Base-by-base conservation (phyloP, 768 basidiomycete species). In the Amanita brunnescens region DNA sequence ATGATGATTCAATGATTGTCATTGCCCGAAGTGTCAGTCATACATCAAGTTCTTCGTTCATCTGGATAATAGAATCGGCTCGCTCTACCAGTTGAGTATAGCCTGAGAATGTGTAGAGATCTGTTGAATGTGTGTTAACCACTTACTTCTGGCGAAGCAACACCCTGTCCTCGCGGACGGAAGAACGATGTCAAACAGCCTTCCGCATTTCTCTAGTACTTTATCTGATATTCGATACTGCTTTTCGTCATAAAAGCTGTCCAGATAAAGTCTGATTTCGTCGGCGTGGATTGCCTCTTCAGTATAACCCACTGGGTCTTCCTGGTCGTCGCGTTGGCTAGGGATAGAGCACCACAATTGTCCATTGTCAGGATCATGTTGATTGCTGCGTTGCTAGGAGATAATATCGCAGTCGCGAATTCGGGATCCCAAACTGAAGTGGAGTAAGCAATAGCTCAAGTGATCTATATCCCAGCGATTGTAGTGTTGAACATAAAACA, bases 371-470 rank as follows among this genome's bases (percentile, higher is more conserved):
- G 52, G 43, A 32, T 59, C 60, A 32, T 61, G 45, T 5, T 5
- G 78, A 71, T 13, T 56, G 53, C 30, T 65, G 65, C 57, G 79
- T 85, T 8, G 87, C 89, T 0, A 91, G 76, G 16, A 88, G 70
- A 57, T 91, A 91, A 61, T 91, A 91, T 21, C 88, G 76, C 54
- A 87, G 67, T 18, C 88, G 80, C 16, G 89, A 91, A 60, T 91
- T 91, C 6, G 89, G 89, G 13, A 89, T 79, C 14, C 83, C 80
- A 54, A 85, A 87, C 61, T 90, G 87, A 5, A 87, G 64, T 0
- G 88, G 89, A 21, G 82, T 88, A 44, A 91, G 64, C 8, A 86
- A 67, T 20, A 87, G 70, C 64, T 91, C 87, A 20, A 70, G 58
- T 0, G 71, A 74, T 6, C 61, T 60, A 60, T 90, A 91, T 18